Base-by-base conservation (phyloP, 202 grass and related monocot species). In the Alloteropsis angusta region DNA sequence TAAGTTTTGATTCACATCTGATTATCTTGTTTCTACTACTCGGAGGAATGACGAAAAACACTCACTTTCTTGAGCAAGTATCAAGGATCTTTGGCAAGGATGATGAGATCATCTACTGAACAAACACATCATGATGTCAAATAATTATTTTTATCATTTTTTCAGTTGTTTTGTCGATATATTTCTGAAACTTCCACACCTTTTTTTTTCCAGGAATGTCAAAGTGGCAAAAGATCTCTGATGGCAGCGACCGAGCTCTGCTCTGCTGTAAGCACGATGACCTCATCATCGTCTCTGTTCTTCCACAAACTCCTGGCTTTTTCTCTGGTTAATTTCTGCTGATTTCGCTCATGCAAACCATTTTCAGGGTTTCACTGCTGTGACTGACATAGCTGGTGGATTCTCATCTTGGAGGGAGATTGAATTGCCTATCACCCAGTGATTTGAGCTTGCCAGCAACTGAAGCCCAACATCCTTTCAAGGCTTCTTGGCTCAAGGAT, bases 191-290 rank as follows among this genome's bases (percentile, higher is more conserved):
- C 53, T 25, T 25, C 56, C 5, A 41, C 7, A n/a, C 11, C 25
- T 48, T 3, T 30, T 74, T 32, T 18, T 60, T 45, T 54, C 0
- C 79, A 97, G 94, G 94, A 91, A 74, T 94, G 91, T 83, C 87
- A 90, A 56, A 94, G 80, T 72, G 91, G 94, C 39, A 97, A 82
- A 70, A 91, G 89, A 54, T 97, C 94, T 60, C 87, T 97, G 35
- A 90, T 92, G 89, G 91, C 94, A 41, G 87, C 89, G 16, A 61
- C 89, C 37, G 89, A 94, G 50, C 94, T 97, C 37, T 83, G 80
- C 52, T 85, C 83, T 70, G 68, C 88, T 12, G 36, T 19, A 68
- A 74, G 49, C 17, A 7, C 32, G 7, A 32, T 39, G n/a, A n/a
- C n/a, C n/a, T n/a, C n/a, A n/a, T n/a, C n/a, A n/a, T n/a, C n/a